Evolutionary conservation across 352 stramenopile genomes (phyloP).

Genomic region (Globisporangium mamillatum): DNA sequence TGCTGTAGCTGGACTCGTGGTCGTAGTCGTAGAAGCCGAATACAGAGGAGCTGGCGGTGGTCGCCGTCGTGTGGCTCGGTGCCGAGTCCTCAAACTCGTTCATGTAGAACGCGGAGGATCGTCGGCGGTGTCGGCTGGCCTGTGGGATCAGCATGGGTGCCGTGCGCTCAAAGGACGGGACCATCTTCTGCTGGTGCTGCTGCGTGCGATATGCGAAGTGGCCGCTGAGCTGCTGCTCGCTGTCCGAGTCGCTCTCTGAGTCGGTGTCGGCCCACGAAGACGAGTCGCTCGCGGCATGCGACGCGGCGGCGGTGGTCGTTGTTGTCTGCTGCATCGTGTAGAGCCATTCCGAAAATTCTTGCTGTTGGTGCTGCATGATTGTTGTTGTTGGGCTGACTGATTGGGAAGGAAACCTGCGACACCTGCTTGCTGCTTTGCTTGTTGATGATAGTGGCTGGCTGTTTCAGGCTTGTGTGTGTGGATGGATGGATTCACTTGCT

Average conservation of each 20-base stretch:
- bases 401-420: not conserved
- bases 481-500: not conserved
- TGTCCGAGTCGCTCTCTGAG: slow-evolving; percentile 31
- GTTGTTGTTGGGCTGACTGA: not conserved
- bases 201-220: slow-evolving; percentile 13
- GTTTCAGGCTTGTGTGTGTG: not conserved
- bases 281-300: slow-evolving; percentile 24
- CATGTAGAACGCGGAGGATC: slow-evolving; percentile 12
- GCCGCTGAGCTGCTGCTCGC: slow-evolving; percentile 13
- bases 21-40: not conserved
- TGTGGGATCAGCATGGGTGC: slow-evolving; percentile 57
- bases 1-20: slow-evolving; percentile 22
- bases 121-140: slow-evolving; percentile 13
- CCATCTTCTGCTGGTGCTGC: slow-evolving; percentile 15
- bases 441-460: not conserved
- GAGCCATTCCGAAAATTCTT: slow-evolving; percentile 54
- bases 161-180: slow-evolving; percentile 27
- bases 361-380: slow-evolving; percentile 1
- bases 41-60: not conserved
- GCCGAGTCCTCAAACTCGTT: slow-evolving; percentile 24
- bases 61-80: not conserved
- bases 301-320: slow-evolving; percentile 16
- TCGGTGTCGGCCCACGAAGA: slow-evolving; percentile 69
- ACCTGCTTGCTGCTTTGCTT: not conserved
- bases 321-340: slow-evolving; percentile 27